Percentiles rank a stretch among this genome's conserved stretches.
phyloP scores from a whole-genome alignment of 768 basidiomycete species.

The Suillus decipiens region DNA sequence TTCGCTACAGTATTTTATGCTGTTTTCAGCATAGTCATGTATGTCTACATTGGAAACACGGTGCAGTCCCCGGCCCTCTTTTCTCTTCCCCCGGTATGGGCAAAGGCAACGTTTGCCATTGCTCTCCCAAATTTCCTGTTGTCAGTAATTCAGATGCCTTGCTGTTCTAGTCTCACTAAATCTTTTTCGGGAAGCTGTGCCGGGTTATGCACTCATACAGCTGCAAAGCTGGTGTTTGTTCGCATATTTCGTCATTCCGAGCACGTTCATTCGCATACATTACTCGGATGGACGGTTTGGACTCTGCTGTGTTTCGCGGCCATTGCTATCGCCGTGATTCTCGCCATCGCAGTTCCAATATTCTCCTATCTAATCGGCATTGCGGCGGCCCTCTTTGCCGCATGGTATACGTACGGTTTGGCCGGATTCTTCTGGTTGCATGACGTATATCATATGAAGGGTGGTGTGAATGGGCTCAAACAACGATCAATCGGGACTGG shows the following conservation, averaged over 20 bases:
- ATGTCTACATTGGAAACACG: conserved; percentile 49
- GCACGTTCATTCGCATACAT: conserved; percentile 53
- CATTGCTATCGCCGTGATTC: conserved; percentile 42
- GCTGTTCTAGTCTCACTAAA: not conserved
- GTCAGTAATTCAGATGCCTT: conserved; percentile 26
- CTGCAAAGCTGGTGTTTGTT: conserved; percentile 55
- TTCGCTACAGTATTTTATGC: conserved; percentile 54
- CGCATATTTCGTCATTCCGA: conserved; percentile 48
- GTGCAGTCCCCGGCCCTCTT: conserved; percentile 48
- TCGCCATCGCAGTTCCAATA: conserved; percentile 54
- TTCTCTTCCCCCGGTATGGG: conserved; percentile 50
- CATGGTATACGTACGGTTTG: conserved; percentile 58
- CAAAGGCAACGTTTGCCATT: conserved; percentile 50
- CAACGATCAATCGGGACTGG: conserved; percentile 35
- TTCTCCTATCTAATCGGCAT: conserved; percentile 57
- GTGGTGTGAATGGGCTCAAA: conserved; percentile 35
- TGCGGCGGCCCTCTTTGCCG: conserved; percentile 53
- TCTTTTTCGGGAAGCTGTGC: conserved; percentile 36
- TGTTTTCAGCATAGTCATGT: conserved; percentile 46
- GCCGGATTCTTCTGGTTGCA: conserved; percentile 58
- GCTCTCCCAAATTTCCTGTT: conserved; percentile 54
- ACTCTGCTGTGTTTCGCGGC: conserved; percentile 39
- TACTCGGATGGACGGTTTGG: conserved; percentile 53
- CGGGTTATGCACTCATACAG: conserved; percentile 50
- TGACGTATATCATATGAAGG: conserved; percentile 46